Evolutionary conservation across 768 basidiomycete species (phyloP), one percentile per base, ranked within the genome.

Genomic region (Lactarius sanguifluus): DNA sequence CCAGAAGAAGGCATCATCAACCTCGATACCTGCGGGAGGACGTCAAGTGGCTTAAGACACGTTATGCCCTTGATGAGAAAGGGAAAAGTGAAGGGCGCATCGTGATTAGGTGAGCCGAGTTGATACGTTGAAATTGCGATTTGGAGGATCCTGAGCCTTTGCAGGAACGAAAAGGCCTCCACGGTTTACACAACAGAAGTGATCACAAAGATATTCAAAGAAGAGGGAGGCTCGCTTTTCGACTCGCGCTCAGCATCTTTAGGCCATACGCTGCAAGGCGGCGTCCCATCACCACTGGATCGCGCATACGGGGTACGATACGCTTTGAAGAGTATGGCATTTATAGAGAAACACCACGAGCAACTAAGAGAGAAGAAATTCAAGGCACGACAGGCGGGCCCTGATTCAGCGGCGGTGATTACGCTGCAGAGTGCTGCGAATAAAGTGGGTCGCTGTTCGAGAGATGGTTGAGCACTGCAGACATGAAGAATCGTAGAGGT

Each of bases 261-360:
- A 23, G 97, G 97, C 18, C 97, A 99, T 79, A 98, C 96, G 5
- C 80, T 99, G 3, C 97, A 99, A 73, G 97, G 97, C 9, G 95
- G 95, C 2, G 87, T 94, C 20, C 97, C 97, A 5, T 97, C 96
- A 0, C 97, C 97, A 0, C 83, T 92, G 72, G 97, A 98, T 79
- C 92, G 96, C 59, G 87, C 90, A 0, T 91, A 94, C 32, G 97
- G 94, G 3, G 89, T 91, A 8, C 90, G 97, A 38, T 84, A 98
- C 54, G 87, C 96, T 9, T 81, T 96, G 68, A 89, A 92, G 71
- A 96, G 93, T 79, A 95, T 99, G 92, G 80, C 87, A 40, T 98
- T 97, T 85, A 82, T 98, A 66, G 97, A 98, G 78, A 75, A 84
- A 59, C 88, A 96, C 69, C 90, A 92, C 74, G 79, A 80, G 28